These are phyloP conservation scores for Trichophyton mentagrophytes DNA, from an alignment of 2,329 filamentous ascomycete species.

Conservation along the genomic window DNA sequence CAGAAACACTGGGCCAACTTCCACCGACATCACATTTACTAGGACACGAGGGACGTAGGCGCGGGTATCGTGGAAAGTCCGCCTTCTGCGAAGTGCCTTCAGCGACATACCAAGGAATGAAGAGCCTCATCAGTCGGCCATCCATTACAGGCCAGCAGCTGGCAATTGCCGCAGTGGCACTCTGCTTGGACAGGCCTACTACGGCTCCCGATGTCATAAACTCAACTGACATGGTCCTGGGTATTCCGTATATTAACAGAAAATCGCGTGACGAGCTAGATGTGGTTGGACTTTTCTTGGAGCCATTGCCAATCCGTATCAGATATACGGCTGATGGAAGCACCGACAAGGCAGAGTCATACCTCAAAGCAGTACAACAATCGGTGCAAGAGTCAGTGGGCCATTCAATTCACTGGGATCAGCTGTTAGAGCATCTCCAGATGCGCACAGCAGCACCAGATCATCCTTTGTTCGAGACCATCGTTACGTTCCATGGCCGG, in stretches of 20 bases:
- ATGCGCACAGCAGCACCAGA: neutral
- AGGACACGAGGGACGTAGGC: neutral
- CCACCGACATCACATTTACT: neutral
- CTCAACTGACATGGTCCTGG: conserved; percentile 18
- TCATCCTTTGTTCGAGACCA: no score
- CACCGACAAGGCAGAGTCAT: neutral
- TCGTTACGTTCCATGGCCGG: no score
- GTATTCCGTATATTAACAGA: conserved; percentile 21
- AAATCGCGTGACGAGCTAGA: conserved; percentile 14
- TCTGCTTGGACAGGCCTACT: neutral
- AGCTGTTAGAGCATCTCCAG: no score
- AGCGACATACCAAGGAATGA: neutral
- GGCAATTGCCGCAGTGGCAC: conserved; percentile 15
- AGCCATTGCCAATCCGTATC: conserved; percentile 21
- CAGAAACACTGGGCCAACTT: neutral
- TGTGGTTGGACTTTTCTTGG: conserved; percentile 21
- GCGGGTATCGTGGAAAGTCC: neutral
- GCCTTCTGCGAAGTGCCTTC: neutral
- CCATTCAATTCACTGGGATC: no score
- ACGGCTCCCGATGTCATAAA: neutral
- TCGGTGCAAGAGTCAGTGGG: no score
- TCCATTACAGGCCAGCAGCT: conserved; percentile 17
- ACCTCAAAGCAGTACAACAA: no score
- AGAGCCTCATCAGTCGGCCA: neutral
- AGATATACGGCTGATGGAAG: neutral